A percentile compares a stretch with the other conserved stretches of the same genome.
These are phyloP conservation scores for Brettanomyces bruxellensis DNA, from an alignment of 805 yeast genomes.

Conservation along the genomic window DNA sequence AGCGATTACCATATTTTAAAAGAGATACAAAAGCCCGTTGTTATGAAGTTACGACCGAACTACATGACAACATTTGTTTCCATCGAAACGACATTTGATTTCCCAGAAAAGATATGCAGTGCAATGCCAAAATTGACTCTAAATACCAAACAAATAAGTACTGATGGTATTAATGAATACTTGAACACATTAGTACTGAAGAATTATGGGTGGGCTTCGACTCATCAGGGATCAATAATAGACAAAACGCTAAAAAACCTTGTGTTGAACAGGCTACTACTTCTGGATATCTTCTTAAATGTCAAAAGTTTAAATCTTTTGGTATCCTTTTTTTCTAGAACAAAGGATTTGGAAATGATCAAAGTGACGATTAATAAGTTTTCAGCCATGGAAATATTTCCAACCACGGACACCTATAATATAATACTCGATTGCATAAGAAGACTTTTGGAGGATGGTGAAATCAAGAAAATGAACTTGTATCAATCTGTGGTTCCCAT, in stretches of 20 bases:
- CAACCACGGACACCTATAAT: conserved; percentile 5
- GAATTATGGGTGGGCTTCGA: background rate
- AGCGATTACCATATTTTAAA: too few species aligned
- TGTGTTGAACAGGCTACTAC: background rate
- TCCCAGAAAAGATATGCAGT: too few species aligned
- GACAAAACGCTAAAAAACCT: background rate
- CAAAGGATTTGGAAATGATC: conserved; percentile 1
- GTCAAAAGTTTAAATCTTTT: conserved; percentile 7
- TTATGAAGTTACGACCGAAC: too few species aligned
- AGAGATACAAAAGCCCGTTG: too few species aligned
- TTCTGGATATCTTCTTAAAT: conserved; percentile 1
- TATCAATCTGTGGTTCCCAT: background rate
- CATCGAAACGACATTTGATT: too few species aligned
- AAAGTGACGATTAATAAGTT: conserved; percentile 2
- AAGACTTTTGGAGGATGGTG: background rate
- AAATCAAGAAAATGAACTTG: background rate
- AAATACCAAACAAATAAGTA: background rate
- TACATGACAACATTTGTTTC: too few species aligned
- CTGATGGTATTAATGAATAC: background rate
- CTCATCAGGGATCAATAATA: background rate
- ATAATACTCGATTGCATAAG: conserved; percentile 1
- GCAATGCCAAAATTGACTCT: too few species aligned
- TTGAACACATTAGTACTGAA: background rate
- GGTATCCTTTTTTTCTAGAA: conserved; percentile 4
- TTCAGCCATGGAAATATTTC: conserved; percentile 1